Evolutionary conservation across 495 filamentous ascomycete species (phyloP).

Genomic region (Neurospora cerealis): DNA sequence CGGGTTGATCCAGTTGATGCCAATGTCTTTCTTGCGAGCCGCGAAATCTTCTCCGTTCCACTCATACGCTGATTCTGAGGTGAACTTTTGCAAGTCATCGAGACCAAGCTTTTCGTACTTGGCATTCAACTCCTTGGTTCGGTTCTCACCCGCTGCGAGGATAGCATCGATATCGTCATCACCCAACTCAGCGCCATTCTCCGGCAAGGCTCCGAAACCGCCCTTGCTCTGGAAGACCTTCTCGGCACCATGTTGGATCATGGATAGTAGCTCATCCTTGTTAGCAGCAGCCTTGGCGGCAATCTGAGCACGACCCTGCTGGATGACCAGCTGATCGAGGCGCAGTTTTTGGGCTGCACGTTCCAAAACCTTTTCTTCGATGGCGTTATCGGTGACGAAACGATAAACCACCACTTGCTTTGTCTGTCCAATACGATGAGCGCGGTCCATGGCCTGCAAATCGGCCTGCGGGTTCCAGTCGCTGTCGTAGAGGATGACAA

Average conservation of each 20-base stretch:
- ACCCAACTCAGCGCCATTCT: slow-evolving; percentile 52
- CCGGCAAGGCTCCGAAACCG: slow-evolving; percentile 44
- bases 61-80: slow-evolving; percentile 91
- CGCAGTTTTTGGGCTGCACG: slow-evolving; percentile 95
- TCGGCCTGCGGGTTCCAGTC: slow-evolving; percentile 99
- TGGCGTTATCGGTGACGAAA: slow-evolving; percentile 95
- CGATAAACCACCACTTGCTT: slow-evolving; percentile 96
- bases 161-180: slow-evolving; percentile 89
- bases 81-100: slow-evolving; percentile 96
- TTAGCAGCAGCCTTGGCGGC: slow-evolving; percentile 76
- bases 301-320: slow-evolving; percentile 93
- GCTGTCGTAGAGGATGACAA: slow-evolving; percentile 96
- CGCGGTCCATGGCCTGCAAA: slow-evolving; percentile 96
- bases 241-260: slow-evolving; percentile 99
- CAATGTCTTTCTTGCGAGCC: slow-evolving; percentile 85
- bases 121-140: slow-evolving; percentile 81
- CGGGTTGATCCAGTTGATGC: slow-evolving; percentile 95
- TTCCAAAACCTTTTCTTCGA: slow-evolving; percentile 97
- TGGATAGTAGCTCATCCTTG: slow-evolving; percentile 90
- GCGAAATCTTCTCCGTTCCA: slow-evolving; percentile 98
- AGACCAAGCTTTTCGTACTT: slow-evolving; percentile 97
- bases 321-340: slow-evolving; percentile 97
- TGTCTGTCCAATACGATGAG: slow-evolving; percentile 96
- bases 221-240: slow-evolving; percentile 72
- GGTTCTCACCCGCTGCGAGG: slow-evolving; percentile 73